Evolutionary conservation across 768 basidiomycete species (phyloP), one percentile per base, ranked within the genome.

Genomic region (Mycena epipterygia): DNA sequence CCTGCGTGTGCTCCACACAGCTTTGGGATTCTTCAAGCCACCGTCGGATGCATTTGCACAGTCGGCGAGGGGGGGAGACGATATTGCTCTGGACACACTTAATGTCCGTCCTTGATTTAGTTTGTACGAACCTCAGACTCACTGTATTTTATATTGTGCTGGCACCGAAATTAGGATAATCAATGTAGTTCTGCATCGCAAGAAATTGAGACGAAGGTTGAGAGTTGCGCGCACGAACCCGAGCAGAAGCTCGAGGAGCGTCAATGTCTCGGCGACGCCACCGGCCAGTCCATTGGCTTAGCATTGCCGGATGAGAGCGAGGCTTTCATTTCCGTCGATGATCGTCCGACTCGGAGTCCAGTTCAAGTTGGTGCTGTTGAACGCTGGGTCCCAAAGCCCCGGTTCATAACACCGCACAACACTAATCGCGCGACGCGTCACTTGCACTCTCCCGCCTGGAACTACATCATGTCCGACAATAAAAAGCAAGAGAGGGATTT

Each of bases 401-500:
- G 29, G 29, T 21, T 27, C 2, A 17, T 46, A 41, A 57, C 72
- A 88, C 64, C 32, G 19, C 76, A 76, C 84, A 88, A 89, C 75
- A 51, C 4, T 42, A 88, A 82, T 74, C 81, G 81, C 84, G 84
- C 84, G 89, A 91, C 90, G 90, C 90, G 90, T 91, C 89, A 90
- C 81, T 82, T 82, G 76, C 81, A 79, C 79, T 81, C 79, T 78
- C 77, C 74, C 76, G 77, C 78, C 74, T 83, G 73, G 78, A 76
- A 62, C 64, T 84, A 84, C 81, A 87, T 81, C 76, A 95, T 94
- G 93, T 85, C 93, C 46, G 94, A 95, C 74, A 88, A 89, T 80
- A 91, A 91, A 84, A 93, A 94, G 81, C 92, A 94, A 81, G 94
- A 95, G 78, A 91, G 89, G 78, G 97, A 98, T 79, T 98, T 86